phyloP scores from a whole-genome alignment of 805 yeast genomes.

The Saccharomycopsis capsularis region DNA sequence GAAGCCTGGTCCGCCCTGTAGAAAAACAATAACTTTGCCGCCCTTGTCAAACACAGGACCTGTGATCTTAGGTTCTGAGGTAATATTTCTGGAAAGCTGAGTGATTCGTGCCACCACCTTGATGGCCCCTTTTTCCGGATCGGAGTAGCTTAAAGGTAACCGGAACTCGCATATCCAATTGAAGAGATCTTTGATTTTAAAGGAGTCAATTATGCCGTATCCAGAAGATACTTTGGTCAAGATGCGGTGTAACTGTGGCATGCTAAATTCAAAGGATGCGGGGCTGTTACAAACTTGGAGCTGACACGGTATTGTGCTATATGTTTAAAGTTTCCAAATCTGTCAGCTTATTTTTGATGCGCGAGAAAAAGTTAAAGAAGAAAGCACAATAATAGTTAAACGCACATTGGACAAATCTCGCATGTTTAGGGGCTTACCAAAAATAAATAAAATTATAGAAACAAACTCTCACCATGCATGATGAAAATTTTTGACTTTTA shows the following conservation, averaged over 20 bases:
- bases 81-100: conserved; percentile 14
- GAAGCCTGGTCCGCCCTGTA: conserved; percentile 54
- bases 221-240: not conserved
- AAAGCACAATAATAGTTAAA: too few relatives aligned
- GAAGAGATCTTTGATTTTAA: conserved; percentile 12
- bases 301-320: too few relatives aligned
- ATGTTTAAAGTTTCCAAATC: too few relatives aligned
- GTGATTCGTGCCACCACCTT: conserved; percentile 17
- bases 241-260: not conserved
- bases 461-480: too few relatives aligned
- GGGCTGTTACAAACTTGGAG: not conserved
- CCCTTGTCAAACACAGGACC: conserved; percentile 8
- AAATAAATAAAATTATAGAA: too few relatives aligned
- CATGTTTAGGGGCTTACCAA: too few relatives aligned
- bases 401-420: too few relatives aligned
- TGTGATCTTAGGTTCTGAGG: conserved; percentile 3
- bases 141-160: conserved; percentile 13
- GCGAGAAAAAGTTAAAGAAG: too few relatives aligned
- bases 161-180: conserved; percentile 18
- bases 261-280: too few relatives aligned
- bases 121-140: conserved; percentile 7
- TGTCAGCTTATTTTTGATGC: too few relatives aligned
- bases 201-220: conserved; percentile 16
- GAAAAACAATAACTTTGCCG: conserved; percentile 33
- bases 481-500: too few relatives aligned